Evolutionary conservation across 108 stramenopile species (phyloP).

Genomic region (Fragilariopsis cylindrus): DNA sequence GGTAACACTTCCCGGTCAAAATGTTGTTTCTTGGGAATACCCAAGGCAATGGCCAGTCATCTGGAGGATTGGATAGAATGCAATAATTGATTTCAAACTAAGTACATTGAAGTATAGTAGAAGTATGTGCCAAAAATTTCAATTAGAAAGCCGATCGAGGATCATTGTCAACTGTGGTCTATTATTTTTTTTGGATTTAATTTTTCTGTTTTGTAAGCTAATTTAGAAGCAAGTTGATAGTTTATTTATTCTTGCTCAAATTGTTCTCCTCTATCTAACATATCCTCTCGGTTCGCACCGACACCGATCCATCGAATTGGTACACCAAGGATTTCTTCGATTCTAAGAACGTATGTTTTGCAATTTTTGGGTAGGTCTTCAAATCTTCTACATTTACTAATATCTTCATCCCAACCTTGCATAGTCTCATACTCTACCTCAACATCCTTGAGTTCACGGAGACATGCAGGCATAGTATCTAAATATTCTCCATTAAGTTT

Average conservation of each 20-base stretch:
- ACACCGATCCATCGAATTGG: conserved; percentile 98
- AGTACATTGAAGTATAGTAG: no score
- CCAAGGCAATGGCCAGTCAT: conserved; percentile 14
- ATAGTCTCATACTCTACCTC: conserved; percentile 95
- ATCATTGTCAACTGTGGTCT: no score
- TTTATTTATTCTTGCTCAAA: conserved; percentile 43
- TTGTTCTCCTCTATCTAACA: conserved; percentile 87
- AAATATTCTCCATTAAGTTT: conserved; percentile 80
- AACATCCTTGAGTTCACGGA: conserved; percentile 78
- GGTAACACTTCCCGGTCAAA: conserved; percentile 39
- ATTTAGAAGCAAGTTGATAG: no score
- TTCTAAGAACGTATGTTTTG: conserved; percentile 88
- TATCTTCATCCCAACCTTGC: conserved; percentile 97
- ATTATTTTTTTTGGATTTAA: no score
- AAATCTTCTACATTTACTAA: conserved; percentile 80
- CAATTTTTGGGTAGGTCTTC: conserved; percentile 94
- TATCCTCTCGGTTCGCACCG: conserved; percentile 92
- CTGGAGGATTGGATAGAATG: not conserved
- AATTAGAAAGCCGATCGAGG: no score
- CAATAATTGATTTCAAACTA: no score
- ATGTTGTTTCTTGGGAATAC: conserved; percentile 72
- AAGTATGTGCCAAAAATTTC: no score
- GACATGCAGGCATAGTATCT: conserved; percentile 90
- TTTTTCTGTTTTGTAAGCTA: no score
- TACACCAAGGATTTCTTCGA: conserved; percentile 92